These are phyloP conservation scores for Rhodamnia rubescens DNA, from an alignment of 345 rosid species.

Conservation along the genomic window DNA sequence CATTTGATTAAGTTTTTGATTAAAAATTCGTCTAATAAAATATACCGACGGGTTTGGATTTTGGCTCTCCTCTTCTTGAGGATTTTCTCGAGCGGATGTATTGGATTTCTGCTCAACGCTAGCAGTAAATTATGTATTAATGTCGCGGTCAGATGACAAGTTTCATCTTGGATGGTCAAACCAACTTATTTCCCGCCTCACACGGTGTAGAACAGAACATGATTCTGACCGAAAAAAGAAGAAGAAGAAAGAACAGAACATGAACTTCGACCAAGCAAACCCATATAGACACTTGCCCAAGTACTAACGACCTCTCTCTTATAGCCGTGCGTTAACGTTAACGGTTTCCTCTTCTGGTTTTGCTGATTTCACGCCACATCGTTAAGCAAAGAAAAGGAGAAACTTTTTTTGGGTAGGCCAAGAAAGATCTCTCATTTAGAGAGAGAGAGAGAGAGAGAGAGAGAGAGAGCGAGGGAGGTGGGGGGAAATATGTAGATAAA, in stretches of 20 bases:
- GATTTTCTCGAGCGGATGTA: not conserved
- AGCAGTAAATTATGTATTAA: not conserved
- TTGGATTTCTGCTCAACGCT: not conserved
- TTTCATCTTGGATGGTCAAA: not conserved
- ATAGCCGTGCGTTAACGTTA: not conserved
- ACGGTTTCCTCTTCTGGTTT: not conserved
- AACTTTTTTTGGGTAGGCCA: not conserved
- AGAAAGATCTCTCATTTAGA: not conserved
- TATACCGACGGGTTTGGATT: accelerated
- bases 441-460: not conserved
- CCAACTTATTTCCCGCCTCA: not conserved
- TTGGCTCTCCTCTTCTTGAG: not conserved
- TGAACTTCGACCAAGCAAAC: not conserved
- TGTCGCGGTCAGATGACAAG: not conserved
- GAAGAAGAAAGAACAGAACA: not conserved
- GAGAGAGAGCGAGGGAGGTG: not conserved
- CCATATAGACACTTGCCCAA: not conserved
- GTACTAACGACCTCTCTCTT: not conserved
- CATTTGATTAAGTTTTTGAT: not conserved
- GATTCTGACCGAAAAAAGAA: not conserved
- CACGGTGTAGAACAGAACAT: not conserved
- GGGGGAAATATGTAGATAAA: not conserved
- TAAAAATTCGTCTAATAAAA: accelerated
- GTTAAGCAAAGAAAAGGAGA: not conserved
- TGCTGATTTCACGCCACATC: conserved; percentile 1